A percentile compares a stretch with the other conserved stretches of the same genome.
Conservation (phyloP, 495 filamentous ascomycete species). For the Evansstolkia leycettana region DNA sequence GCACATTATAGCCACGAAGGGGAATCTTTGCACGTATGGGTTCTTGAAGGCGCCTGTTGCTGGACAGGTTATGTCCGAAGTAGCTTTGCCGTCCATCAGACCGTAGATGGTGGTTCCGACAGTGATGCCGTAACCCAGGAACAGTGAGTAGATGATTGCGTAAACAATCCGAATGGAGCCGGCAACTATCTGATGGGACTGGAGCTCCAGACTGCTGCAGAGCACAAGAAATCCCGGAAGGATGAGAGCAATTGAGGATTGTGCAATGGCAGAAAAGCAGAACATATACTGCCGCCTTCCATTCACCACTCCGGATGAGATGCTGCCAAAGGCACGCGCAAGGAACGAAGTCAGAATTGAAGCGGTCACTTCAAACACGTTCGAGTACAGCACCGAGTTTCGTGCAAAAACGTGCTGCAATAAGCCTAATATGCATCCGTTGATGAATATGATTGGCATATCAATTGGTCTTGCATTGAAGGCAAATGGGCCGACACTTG, state of each 20-base stretch:
- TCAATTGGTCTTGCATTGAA: conserved; percentile 77
- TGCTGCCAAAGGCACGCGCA: conserved; percentile 71
- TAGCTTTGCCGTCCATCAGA: conserved; percentile 59
- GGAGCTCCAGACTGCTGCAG: conserved; percentile 70
- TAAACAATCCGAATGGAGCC: conserved; percentile 88
- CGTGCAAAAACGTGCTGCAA: conserved; percentile 70
- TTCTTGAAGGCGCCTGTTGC: conserved; percentile 25
- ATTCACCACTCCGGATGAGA: conserved; percentile 21
- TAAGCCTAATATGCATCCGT: conserved; percentile 70
- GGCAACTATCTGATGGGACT: conserved; percentile 71
- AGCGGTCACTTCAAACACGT: conserved; percentile 79
- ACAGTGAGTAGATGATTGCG: conserved; percentile 84
- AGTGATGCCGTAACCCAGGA: conserved; percentile 91
- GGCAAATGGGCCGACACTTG: conserved; percentile 66
- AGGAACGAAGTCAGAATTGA: conserved; percentile 74
- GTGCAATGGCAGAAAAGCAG: conserved; percentile 79
- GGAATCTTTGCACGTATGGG: conserved; percentile 33
- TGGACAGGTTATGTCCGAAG: conserved; percentile 50
- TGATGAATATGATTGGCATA: conserved; percentile 70
- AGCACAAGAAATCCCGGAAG: conserved; percentile 76
- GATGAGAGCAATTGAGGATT: conserved; percentile 82
- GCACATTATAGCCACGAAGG: conserved; percentile 59
- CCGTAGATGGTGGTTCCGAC: conserved; percentile 88
- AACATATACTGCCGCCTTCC: conserved; percentile 45
- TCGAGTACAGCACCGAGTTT: conserved; percentile 59